Evolutionary conservation across 495 filamentous ascomycete species (phyloP).

Genomic region (Xylaria grammica): DNA sequence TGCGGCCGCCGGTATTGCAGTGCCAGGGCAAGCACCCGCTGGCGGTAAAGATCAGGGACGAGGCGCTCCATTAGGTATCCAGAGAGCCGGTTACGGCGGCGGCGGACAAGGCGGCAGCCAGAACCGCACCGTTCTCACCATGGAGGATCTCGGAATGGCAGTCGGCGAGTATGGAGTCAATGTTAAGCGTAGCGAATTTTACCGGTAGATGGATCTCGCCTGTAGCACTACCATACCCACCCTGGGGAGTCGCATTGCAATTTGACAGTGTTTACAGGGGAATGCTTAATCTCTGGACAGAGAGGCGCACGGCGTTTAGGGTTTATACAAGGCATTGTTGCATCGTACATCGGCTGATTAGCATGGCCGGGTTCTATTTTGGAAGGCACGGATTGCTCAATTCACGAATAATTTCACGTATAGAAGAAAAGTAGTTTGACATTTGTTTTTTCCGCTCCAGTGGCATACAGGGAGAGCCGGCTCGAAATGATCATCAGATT

Average conservation of each 20-base stretch:
- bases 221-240: background rate
- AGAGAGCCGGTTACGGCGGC: conserved; percentile 89
- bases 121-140: conserved; percentile 92
- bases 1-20: conserved; percentile 73
- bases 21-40: conserved; percentile 62
- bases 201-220: conserved; percentile 62
- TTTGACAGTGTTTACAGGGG: background rate
- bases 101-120: conserved; percentile 89
- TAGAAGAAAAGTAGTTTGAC: conserved; percentile 28
- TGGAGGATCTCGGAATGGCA: conserved; percentile 98
- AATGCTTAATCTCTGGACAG: conserved; percentile 1
- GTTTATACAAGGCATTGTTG: background rate
- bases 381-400: background rate
- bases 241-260: background rate
- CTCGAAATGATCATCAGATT: background rate
- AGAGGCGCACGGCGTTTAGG: conserved; percentile 24
- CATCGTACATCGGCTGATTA: background rate
- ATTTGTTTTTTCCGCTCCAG: background rate
- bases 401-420: conserved; percentile 11
- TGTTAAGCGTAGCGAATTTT: conserved; percentile 96
- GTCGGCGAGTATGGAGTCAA: conserved; percentile 97
- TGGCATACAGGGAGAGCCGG: background rate
- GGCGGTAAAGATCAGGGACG: conserved; percentile 62
- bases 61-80: conserved; percentile 78
- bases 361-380: conserved; percentile 1